These are phyloP conservation scores for Cladosporium velox DNA, from an alignment of 2,329 filamentous ascomycete genomes.

Conservation along the genomic window DNA sequence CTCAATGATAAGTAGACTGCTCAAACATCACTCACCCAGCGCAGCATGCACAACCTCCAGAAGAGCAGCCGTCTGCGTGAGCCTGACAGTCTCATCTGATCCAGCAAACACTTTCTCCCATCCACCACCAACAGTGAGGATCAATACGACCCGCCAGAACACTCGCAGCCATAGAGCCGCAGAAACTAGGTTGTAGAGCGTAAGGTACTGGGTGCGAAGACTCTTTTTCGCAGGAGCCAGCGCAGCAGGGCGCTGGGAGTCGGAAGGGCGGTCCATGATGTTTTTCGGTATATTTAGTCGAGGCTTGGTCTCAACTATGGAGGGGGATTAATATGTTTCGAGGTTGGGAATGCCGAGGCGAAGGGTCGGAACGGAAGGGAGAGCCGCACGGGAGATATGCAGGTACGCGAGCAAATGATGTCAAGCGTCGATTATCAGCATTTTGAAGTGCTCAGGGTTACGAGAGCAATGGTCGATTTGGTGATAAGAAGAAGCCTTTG, in stretches of 20 bases:
- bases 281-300: not conserved
- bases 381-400: not conserved
- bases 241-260: slow-evolving; percentile 28
- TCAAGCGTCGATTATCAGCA: not conserved
- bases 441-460: too few relatives aligned
- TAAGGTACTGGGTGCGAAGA: slow-evolving; percentile 61
- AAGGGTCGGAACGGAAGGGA: not conserved
- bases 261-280: slow-evolving; percentile 31
- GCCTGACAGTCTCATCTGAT: slow-evolving; percentile 68
- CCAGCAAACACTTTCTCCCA: slow-evolving; percentile 61
- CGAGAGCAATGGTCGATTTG: not conserved
- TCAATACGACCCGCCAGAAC: slow-evolving; percentile 66
- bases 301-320: not conserved
- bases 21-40: slow-evolving; percentile 59
- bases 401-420: not conserved
- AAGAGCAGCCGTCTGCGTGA: slow-evolving; percentile 80
- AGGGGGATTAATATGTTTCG: not conserved
- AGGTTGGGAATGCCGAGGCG: not conserved
- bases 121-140: slow-evolving; percentile 42
- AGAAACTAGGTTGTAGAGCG: slow-evolving; percentile 81
- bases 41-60: slow-evolving; percentile 83
- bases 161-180: slow-evolving; percentile 77
- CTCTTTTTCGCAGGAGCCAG: slow-evolving; percentile 34
- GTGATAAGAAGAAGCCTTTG: not conserved
- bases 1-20: not conserved